Base-by-base conservation (phyloP, 2,329 filamentous ascomycete species). In the Epichloe coenophiala region DNA sequence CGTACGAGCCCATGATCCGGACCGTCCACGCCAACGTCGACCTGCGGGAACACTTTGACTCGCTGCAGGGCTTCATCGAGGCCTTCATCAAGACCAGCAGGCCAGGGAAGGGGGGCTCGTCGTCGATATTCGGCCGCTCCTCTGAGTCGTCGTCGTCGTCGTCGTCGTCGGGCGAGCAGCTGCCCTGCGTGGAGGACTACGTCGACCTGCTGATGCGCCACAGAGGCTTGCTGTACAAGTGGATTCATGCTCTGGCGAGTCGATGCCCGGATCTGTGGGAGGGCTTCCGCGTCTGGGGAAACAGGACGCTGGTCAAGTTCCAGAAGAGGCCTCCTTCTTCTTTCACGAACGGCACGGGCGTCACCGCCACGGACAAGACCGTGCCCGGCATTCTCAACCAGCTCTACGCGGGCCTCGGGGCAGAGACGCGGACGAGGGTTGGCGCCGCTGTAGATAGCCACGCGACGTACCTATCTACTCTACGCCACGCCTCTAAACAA, bases 1-100 rank as follows among this genome's bases (percentile, higher is more conserved):
- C 83, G 2, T 87, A 86, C 56, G 86, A 89, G 48, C 84, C 84
- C 0, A 80, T 89, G 53, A 87, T 93, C 51, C 75, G 86, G 23
- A 69, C 74, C 3, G 71, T 90, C 6, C 87, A 91, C 61, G 77
- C 85, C 49, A 76, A 77, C 2, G 76, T 89, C 23, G 83, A 90
- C 59, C 72, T 91, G 5, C 79, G 78, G 36, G 80, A 80, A 39
- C 84, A 86, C 19, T 65, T 91, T 6, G 74, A 75, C 38, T 80
- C 86, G 37, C 70, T 78, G 2, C 80, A 90, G 61, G 71, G 68
- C 9, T 89, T 93, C 59, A 62, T 90, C 21, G 76, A 77, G 5
- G 86, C 89, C 55, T 76, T 90, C 52, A 78, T 93, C 62, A 78
- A 80, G 54, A 69, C 72, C 3, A 72, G 71, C 58, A 74, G 73